Base-by-base conservation (phyloP, 2,329 filamentous ascomycete genomes). In the Talaromyces sp. region DNA sequence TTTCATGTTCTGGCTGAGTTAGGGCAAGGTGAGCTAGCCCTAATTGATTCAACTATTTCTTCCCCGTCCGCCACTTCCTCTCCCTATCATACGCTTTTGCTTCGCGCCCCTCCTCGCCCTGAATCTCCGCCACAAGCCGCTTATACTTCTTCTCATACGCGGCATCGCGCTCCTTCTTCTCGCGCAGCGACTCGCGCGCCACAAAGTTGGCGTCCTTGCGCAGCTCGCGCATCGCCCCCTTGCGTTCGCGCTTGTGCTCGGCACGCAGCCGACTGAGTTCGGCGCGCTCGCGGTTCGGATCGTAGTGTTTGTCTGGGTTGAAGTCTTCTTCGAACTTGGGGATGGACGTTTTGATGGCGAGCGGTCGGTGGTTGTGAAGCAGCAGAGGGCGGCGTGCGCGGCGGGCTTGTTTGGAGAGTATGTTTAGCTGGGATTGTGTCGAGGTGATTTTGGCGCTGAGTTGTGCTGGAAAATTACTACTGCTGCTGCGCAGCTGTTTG, bases 101-200 rank as follows among this genome's bases (percentile, higher is more conserved):
- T 75, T 94, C 92, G 61, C 83, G 81, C 1, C 93, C 93, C 75
- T 97, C 94, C 78, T 96, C 89, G 66, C 89, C 91, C 79, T 99
- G 93, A 69, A 99, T 97, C 83, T 97, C 92, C 10, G 92, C 90
- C 67, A 97, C 86, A 62, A 99, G 81, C 65, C 89, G 85, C 82
- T 89, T 90, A 81, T 93, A 96, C 83, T 97, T 97, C 82, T 90
- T 90, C 81, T 97, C 93, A 81, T 99, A 97, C 65, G 90, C 92
- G 61, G 85, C 86, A 80, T 97, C 94, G 79, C 86, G 88, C 79
- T 90, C 90, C 83, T 92, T 96, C 87, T 97, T 97, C 80, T 95
- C 83, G 69, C 86, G 85, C 69, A 99, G 81, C 76, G 90, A 90
- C 83, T 97, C 92, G 67, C 93, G 83, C 35, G 92, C 91, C 79